A percentile compares a stretch with the other conserved stretches of the same genome.
These are phyloP conservation scores for Epichloe hybrida DNA, from an alignment of 2,329 filamentous ascomycete genomes.

Conservation along the genomic window DNA sequence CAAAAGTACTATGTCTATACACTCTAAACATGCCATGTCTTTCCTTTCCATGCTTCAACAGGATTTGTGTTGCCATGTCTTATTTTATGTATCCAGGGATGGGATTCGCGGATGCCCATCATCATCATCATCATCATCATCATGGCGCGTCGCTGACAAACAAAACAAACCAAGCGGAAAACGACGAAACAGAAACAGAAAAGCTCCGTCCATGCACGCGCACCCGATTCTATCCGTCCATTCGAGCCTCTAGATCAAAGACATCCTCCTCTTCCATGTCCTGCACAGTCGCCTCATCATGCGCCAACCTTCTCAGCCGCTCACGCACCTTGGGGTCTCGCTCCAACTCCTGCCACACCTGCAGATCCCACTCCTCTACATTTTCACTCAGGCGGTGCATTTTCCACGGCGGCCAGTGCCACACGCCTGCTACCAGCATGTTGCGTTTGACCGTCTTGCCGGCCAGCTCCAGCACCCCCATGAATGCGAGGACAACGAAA, in stretches of 20 bases:
- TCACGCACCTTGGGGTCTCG: conserved; percentile 31
- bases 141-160: no score
- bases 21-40: no score
- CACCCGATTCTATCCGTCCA: background rate
- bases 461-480: conserved; percentile 52
- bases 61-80: no score
- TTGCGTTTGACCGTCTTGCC: conserved; percentile 36
- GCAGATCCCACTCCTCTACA: conserved; percentile 37
- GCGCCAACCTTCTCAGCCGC: conserved; percentile 27
- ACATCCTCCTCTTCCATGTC: conserved; percentile 11
- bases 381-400: conserved; percentile 20
- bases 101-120: no score
- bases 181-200: background rate
- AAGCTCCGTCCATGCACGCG: background rate
- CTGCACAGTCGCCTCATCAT: conserved; percentile 17
- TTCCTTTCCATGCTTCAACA: no score
- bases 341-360: conserved; percentile 46
- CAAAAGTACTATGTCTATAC: no score
- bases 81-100: no score
- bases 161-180: background rate
- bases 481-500: conserved; percentile 45
- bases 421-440: conserved; percentile 31
- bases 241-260: conserved; percentile 3
- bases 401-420: conserved; percentile 33
- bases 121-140: no score